Evolutionary conservation across 345 rosid genomes (phyloP), one percentile per base, ranked within the genome.

Genomic region (Aquilaria malaccensis): DNA sequence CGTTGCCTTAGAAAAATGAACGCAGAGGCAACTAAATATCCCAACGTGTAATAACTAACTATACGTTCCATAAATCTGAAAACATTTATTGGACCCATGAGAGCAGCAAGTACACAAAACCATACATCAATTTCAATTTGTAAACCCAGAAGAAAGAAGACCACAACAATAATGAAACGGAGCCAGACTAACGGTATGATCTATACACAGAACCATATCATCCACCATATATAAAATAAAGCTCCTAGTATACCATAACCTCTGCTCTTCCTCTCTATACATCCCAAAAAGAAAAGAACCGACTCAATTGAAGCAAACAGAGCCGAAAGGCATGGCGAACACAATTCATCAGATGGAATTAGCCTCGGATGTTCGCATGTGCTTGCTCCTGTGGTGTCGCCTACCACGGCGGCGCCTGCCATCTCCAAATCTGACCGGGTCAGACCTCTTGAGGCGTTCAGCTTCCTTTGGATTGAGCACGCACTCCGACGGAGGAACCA

Each of bases 341-440:
- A 22, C 58, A 56, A 43, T 31, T 61, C 41, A 47, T 73, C 64
- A 76, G 13, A 71, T 29, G 37, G 72, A 50, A 56, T 50, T 45
- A 14, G 62, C 67, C 22, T 69, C 69, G 0, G 37, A 14, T 1
- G 12, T 11, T 73, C 50, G 69, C 51, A 75, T 70, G 3, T 76
- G 9, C 33, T 74, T 72, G 74, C 79, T 71, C 58, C 75, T 62
- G 69, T 70, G 72, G 52, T 63, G 59, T 57, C 64, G 84, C 61
- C 76, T 81, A 33, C 79, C 75, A 1, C 47, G 79, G 43, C 59
- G 79, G 69, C 72, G 78, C 1, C 73, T 76, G 31, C 76, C 61
- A 0, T 74, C 79, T 0, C 95, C 95, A 11, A 90, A 90, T 3
- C 86, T 90, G 11, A 90, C 83, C 0, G 95, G 97, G 71, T 90